These are phyloP conservation scores for Dalbergia cultrata DNA, from an alignment of 306 rosid genomes.

Conservation along the genomic window DNA sequence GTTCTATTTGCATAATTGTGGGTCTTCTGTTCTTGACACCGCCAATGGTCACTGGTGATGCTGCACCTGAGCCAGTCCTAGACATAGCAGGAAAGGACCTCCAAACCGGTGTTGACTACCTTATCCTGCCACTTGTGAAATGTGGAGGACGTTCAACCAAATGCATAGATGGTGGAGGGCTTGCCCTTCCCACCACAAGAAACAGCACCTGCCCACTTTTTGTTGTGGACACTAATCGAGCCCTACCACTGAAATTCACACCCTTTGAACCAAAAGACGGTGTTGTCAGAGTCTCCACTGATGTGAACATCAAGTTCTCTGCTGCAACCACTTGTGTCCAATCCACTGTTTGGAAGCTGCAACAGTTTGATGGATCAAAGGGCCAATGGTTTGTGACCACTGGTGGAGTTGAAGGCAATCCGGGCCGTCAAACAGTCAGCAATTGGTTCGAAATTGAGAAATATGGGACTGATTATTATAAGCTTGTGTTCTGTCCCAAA, in stretches of 20 bases:
- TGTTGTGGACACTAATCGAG: neutral
- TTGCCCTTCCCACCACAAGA: neutral
- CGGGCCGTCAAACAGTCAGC: constrained; percentile 43
- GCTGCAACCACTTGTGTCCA: constrained; percentile 30
- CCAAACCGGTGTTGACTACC: neutral
- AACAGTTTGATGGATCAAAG: neutral
- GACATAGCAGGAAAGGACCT: neutral
- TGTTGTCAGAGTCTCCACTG: constrained; percentile 40
- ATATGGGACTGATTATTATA: constrained; percentile 35
- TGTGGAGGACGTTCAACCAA: too few species aligned
- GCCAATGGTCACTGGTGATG: neutral
- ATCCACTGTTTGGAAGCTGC: constrained; percentile 34
- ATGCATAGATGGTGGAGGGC: neutral
- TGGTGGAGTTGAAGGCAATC: constrained; percentile 48
- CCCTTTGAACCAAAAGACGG: constrained; percentile 32
- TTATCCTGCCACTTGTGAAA: neutral
- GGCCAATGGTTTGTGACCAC: constrained; percentile 43
- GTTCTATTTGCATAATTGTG: neutral
- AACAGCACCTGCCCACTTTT: neutral
- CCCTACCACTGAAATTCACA: neutral
- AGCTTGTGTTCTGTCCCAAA: constrained; percentile 56
- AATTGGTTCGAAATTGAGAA: constrained; percentile 59
- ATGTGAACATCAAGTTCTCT: constrained; percentile 54
- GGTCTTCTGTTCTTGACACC: neutral
- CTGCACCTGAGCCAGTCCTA: neutral